These are phyloP conservation scores for Tulasnella sp. DNA, from an alignment of 768 basidiomycete genomes.

Conservation along the genomic window DNA sequence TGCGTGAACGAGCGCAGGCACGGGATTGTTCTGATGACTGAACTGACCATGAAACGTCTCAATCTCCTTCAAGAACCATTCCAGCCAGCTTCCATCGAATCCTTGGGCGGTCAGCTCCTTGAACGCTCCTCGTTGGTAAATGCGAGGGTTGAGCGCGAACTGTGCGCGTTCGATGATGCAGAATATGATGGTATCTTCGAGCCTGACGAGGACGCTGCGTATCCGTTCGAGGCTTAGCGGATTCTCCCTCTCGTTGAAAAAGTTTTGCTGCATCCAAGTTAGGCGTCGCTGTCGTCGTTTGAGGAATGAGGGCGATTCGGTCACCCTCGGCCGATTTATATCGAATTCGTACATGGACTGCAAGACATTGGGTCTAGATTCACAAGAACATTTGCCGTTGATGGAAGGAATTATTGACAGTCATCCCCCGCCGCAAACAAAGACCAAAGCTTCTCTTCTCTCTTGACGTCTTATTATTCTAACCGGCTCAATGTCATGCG, in stretches of 20 bases:
- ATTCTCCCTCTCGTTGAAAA: constrained; percentile 47
- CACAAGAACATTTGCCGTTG: too few relatives aligned
- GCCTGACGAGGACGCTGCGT: constrained; percentile 69
- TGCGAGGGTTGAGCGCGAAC: constrained; percentile 84
- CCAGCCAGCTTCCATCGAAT: constrained; percentile 83
- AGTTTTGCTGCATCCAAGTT: constrained; percentile 38
- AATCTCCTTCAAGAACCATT: constrained; percentile 94
- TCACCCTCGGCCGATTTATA: too few relatives aligned
- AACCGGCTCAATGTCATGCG: too few relatives aligned
- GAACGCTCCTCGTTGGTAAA: constrained; percentile 74
- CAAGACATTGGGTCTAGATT: too few relatives aligned
- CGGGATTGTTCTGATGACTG: neutral
- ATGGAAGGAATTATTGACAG: too few relatives aligned
- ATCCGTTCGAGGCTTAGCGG: constrained; percentile 85
- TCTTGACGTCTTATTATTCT: too few relatives aligned
- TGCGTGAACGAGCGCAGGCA: neutral
- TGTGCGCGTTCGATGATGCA: constrained; percentile 90
- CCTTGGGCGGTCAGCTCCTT: constrained; percentile 60
- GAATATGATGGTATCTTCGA: constrained; percentile 99
- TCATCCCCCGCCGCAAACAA: too few relatives aligned
- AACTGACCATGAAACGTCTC: constrained; percentile 87
- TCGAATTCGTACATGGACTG: too few relatives aligned
- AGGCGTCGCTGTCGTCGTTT: too few relatives aligned
- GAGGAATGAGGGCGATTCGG: neutral
- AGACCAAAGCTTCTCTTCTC: too few relatives aligned